Evolutionary conservation across 345 rosid species (phyloP), one percentile per base, ranked within the genome.

Genomic region (Salix caprea): DNA sequence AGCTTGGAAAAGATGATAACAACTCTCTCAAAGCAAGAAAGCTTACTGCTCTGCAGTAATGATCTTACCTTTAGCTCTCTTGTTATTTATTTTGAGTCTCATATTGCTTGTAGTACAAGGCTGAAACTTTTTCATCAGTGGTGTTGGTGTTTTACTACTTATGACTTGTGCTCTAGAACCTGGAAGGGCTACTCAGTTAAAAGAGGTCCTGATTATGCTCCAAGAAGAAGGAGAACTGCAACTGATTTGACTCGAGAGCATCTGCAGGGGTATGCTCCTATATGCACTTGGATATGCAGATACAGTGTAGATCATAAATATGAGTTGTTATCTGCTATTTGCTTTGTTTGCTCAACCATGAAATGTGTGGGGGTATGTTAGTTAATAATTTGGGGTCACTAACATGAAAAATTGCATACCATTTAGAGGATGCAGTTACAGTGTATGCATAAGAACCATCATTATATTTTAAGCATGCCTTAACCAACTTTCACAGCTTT

Each of bases 241-340:
- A 91, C 99, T 40, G 97, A 95, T 83, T 84, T 95, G 86, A 95
- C 99, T 82, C 86, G 94, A 74, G 97, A 93, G 81, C 89, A 93
- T 91, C 74, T 93, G 24, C 97, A 89, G 79, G 91, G 89, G 99
- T 95, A 77, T 36, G 61, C n/a, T 16, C 30, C 5, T 24, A 46
- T 42, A 8, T 32, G 3, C 4, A 58, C 21, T 21, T 64, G 21
- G 39, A 32, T 61, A n/a, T 32, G 48, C 58, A 64, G 8, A 28
- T 67, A 11, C 54, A 10, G 23, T 26, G 3, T 18, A 18, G 9
- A 67, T 42, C 44, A 36, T 58, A 44, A 64, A 26, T 24, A 68
- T 28, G 21, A 30, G 34, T 12, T 24, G 28, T 28, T 62, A 42
- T 42, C 78, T 67, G 30, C 66, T 18, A 14, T 16, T 69, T 48